Evolutionary conservation across 441 rosid genomes (phyloP).

Genomic region (Croton setiger): DNA sequence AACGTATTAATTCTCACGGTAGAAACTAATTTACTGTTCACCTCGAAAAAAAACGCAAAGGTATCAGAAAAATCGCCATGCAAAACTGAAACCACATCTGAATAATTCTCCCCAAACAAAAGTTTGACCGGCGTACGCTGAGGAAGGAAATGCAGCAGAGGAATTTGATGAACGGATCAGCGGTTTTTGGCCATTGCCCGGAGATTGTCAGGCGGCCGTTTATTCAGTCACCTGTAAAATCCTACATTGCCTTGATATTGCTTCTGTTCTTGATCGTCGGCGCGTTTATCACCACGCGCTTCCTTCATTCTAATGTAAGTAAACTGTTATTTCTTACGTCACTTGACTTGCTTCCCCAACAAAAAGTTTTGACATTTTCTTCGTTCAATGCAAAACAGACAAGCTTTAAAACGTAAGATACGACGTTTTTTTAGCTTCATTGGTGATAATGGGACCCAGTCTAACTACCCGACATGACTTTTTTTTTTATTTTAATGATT

Average conservation of each 20-base stretch:
- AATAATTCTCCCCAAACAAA: background rate
- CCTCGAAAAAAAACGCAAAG: too few relatives aligned
- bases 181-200: conserved; percentile 8
- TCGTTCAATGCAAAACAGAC: background rate
- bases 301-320: conserved; percentile 33
- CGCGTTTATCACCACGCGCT: conserved; percentile 40
- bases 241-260: conserved; percentile 24
- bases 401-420: background rate
- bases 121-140: too few relatives aligned
- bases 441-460: background rate
- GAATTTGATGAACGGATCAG: conserved; percentile 22
- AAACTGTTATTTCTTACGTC: background rate
- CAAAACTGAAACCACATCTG: background rate
- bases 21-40: background rate
- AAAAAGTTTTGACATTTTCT: background rate
- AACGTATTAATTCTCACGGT: background rate
- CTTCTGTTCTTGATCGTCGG: conserved; percentile 39
- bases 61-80: background rate
- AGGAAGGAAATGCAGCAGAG: conserved; percentile 11
- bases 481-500: background rate
- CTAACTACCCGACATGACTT: background rate
- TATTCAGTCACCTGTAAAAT: conserved; percentile 24
- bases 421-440: background rate
- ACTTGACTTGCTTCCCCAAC: background rate
- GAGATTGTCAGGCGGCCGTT: conserved; percentile 27